Conservation (phyloP, 768 basidiomycete species). For the Sistotremastrum niveocremeum region DNA sequence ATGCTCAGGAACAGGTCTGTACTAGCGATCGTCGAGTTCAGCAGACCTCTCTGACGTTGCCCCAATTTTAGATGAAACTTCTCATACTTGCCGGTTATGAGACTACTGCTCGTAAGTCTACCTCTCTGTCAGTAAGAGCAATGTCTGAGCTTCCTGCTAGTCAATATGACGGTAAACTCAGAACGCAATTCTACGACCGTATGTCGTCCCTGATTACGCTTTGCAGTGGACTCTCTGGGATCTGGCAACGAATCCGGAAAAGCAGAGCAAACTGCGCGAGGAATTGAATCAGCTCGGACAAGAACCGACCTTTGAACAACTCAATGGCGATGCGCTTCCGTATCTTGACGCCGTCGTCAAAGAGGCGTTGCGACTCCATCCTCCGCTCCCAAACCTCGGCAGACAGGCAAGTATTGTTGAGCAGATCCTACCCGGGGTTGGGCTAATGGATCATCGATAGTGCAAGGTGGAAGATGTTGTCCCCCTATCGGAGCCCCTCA, state of each 20-base stretch:
- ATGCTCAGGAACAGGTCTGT: constrained; percentile 26
- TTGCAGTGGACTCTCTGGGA: constrained; percentile 43
- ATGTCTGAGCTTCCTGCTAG: no score
- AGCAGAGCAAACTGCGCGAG: constrained; percentile 34
- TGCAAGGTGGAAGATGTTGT: constrained; percentile 25
- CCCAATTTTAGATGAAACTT: constrained; percentile 41
- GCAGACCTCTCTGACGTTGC: constrained; percentile 27
- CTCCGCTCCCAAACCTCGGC: constrained; percentile 17
- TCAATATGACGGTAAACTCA: no score
- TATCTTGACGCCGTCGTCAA: constrained; percentile 41
- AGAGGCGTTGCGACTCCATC: constrained; percentile 32
- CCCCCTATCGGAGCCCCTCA: constrained; percentile 21
- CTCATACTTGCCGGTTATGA: constrained; percentile 51
- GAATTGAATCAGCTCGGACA: constrained; percentile 27
- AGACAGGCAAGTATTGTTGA: background rate
- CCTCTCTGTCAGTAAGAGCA: no score
- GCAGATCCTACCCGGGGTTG: background rate
- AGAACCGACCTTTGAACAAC: constrained; percentile 44
- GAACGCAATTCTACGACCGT: no score
- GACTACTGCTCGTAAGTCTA: constrained; percentile 29
- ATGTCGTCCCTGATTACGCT: constrained; percentile 10
- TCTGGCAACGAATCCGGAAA: constrained; percentile 28
- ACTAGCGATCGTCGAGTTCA: constrained; percentile 3
- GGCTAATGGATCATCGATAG: constrained; percentile 13
- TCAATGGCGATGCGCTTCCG: constrained; percentile 30